Evolutionary conservation across 257 asterid species (phyloP).

Genomic region (Petrea volubilis): DNA sequence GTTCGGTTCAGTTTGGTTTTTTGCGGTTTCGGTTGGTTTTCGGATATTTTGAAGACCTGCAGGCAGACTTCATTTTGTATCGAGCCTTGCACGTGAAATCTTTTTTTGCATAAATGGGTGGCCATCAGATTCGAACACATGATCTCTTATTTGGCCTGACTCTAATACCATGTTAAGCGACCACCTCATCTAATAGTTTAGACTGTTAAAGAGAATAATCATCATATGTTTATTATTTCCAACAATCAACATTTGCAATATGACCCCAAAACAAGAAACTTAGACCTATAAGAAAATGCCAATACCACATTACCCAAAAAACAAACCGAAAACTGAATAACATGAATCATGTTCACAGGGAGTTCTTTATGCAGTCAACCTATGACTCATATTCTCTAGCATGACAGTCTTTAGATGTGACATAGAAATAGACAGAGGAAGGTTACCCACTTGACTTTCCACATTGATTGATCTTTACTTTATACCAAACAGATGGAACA

Average conservation of each 20-base stretch:
- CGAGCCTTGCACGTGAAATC: conserved; percentile 18
- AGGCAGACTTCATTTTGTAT: conserved; percentile 5
- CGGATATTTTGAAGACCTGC: too few species aligned
- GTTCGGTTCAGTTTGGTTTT: too few species aligned
- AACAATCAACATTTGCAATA: too few species aligned
- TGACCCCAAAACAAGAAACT: conserved; percentile 12
- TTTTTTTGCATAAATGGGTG: too few species aligned
- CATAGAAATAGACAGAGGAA: conserved; percentile 20
- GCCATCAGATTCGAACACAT: too few species aligned
- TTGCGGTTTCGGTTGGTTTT: too few species aligned
- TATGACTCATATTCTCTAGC: conserved; percentile 10
- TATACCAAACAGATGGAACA: conserved; percentile 74
- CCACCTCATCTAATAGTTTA: too few species aligned
- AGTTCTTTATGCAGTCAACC: not conserved
- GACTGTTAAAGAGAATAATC: too few species aligned
- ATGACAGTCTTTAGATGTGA: not conserved
- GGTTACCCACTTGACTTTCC: conserved; percentile 72
- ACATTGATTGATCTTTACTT: conserved; percentile 70
- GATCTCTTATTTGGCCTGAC: too few species aligned
- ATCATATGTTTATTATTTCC: too few species aligned
- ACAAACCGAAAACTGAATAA: not conserved
- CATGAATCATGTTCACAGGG: conserved; percentile 1
- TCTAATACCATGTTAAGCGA: too few species aligned
- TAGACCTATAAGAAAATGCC: not conserved
- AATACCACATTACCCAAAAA: not conserved